Conservation (phyloP, 139 green algal species). For the Pycnococcus provasolii region DNA sequence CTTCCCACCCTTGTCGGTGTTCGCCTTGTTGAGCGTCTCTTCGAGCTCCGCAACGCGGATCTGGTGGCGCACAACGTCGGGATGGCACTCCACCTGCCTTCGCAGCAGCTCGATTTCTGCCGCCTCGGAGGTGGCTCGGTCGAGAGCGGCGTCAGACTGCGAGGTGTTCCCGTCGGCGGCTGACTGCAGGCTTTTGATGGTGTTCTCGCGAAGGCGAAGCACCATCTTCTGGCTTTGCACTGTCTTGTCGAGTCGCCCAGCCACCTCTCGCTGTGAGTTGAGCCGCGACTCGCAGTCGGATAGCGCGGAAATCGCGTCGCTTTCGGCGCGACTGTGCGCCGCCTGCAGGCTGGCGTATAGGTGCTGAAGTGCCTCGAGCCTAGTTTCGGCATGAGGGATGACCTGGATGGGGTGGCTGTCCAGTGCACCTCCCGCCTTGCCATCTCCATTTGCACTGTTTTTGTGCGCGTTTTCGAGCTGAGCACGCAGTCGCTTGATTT, state of each 20-base stretch:
- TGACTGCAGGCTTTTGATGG: slow-evolving; percentile 12
- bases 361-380: background rate
- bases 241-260: slow-evolving; percentile 16
- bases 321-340: background rate
- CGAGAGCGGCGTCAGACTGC: background rate
- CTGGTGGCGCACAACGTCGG: slow-evolving; percentile 6
- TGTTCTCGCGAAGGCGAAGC: slow-evolving; percentile 24
- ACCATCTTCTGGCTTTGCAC: slow-evolving; percentile 32
- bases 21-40: background rate
- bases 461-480: slow-evolving; percentile 13
- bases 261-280: slow-evolving; percentile 8
- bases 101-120: slow-evolving; percentile 2
- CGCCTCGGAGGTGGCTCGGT: too few relatives aligned
- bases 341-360: background rate
- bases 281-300: background rate
- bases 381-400: background rate
- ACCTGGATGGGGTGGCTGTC: background rate
- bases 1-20: background rate
- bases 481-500: slow-evolving; percentile 28
- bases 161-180: background rate
- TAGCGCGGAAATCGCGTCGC: background rate
- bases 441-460: too few relatives aligned
- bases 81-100: slow-evolving; percentile 1
- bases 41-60: slow-evolving; percentile 5
- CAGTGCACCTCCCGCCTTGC: background rate